Evolutionary conservation across 495 filamentous ascomycete species (phyloP).

Genomic region (Penicillium robsamsonii): DNA sequence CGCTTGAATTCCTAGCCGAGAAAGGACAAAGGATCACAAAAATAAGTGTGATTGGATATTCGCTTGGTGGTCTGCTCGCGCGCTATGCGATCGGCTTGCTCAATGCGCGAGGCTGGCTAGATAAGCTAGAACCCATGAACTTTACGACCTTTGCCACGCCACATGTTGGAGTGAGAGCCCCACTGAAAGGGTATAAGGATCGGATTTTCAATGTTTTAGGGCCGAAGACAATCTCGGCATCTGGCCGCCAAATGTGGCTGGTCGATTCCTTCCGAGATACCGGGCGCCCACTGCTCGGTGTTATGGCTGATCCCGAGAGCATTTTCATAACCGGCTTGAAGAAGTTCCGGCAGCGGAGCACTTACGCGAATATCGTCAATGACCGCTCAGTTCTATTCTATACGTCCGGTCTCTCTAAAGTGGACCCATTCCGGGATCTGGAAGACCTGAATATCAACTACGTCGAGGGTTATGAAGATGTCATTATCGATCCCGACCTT

Average conservation of each 20-base stretch:
- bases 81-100: conserved; percentile 86
- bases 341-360: conserved; percentile 65
- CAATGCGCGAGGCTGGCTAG: conserved; percentile 73
- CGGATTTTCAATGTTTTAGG: conserved; percentile 80
- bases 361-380: conserved; percentile 85
- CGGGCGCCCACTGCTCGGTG: conserved; percentile 69
- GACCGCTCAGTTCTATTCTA: conserved; percentile 79
- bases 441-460: conserved; percentile 67
- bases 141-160: conserved; percentile 92
- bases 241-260: conserved; percentile 83
- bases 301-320: conserved; percentile 79
- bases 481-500: conserved; percentile 68
- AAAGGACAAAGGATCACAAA: conserved; percentile 71
- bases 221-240: conserved; percentile 69
- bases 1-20: conserved; percentile 60
- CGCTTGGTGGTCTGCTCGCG: conserved; percentile 81
- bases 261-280: conserved; percentile 84
- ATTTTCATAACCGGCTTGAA: conserved; percentile 82
- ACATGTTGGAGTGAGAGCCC: conserved; percentile 81
- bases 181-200: conserved; percentile 62
- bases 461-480: conserved; percentile 66
- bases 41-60: conserved; percentile 86
- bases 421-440: conserved; percentile 69
- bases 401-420: conserved; percentile 70
- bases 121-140: conserved; percentile 79